Evolutionary conservation across 2,329 filamentous ascomycete species (phyloP), one percentile per base, ranked within the genome.

Genomic region (Scedosporium dehoogii): DNA sequence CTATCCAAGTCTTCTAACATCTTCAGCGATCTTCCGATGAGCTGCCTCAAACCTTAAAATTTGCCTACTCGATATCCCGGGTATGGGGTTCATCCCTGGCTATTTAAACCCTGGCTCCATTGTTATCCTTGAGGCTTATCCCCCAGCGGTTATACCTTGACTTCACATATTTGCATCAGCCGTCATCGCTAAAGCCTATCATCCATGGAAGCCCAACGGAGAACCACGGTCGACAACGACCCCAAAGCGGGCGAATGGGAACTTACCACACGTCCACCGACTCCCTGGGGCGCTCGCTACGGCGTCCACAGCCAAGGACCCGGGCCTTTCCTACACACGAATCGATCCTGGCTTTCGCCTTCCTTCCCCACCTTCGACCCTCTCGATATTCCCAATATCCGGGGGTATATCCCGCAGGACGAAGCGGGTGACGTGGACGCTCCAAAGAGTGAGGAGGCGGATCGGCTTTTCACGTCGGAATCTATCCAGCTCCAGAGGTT

Each of bases 401-500:
- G 6, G 12, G 21, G 7, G 12, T 27, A 14, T 6, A 55, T 55
- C 16, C 44, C n/a, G 51, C 3, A 55, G 18, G 51, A 23, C 7
- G 7, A 3, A 4, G 3, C 6, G 23, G 27, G 23, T 18, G 10
- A 16, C 7, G 46, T 53, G 3, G 14, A 29, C 1, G 25, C 42
- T 5, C 48, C 59, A 29, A 18, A 33, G n/a, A 33, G 33, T 16
- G 16, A 38, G 3, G 48, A 55, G n/a, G 27, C 48, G 3, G 66
- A 66, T 27, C 58, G 61, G 9, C 51, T 67, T 1, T 65, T 61
- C 14, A 23, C 25, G 1, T 56, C 48, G 2, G 66, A 67, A 38
- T 12, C 14, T 2, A 21, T 38, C 3, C 65, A 67, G 27, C 18
- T 23, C 10, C 6, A 25, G 9, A 7, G 46, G 2, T n/a, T 62